Percentiles rank a stretch among this genome's conserved stretches.
These are phyloP conservation scores for Penicilliopsis zonata DNA, from an alignment of 495 filamentous ascomycete genomes.

Conservation along the genomic window DNA sequence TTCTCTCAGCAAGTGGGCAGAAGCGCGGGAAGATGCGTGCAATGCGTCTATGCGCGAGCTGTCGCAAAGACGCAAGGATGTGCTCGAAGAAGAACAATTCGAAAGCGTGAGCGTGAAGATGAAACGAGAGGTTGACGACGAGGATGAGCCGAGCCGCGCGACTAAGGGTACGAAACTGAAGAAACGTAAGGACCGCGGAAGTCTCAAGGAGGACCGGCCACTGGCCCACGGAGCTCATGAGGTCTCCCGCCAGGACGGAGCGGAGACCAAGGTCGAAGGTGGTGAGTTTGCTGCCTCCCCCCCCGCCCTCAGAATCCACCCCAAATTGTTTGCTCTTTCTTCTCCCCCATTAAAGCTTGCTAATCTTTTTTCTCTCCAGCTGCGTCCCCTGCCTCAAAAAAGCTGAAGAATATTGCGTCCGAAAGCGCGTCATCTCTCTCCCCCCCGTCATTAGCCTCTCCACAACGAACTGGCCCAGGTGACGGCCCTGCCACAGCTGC, in stretches of 20 bases:
- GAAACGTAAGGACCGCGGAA: slow-evolving; percentile 39
- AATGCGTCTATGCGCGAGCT: slow-evolving; percentile 65
- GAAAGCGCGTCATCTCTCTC: slow-evolving; percentile 49
- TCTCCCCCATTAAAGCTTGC: slow-evolving; percentile 1
- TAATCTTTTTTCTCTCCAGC: slow-evolving; percentile 13
- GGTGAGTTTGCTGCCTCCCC: slow-evolving; percentile 38
- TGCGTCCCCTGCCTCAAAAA: slow-evolving; percentile 34
- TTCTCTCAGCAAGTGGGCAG: slow-evolving; percentile 51
- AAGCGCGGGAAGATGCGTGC: slow-evolving; percentile 47
- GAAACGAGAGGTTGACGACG: slow-evolving; percentile 41
- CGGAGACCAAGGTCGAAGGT: slow-evolving; percentile 39
- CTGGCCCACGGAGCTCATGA: slow-evolving; percentile 51
- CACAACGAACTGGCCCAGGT: slow-evolving; percentile 40
- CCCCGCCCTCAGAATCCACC: slow-evolving; percentile 8
- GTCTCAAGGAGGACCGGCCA: slow-evolving; percentile 42
- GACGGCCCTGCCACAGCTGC: slow-evolving; percentile 29
- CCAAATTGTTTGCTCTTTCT: slow-evolving; percentile 4
- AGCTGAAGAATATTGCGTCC: slow-evolving; percentile 40
- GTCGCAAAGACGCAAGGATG: slow-evolving; percentile 47
- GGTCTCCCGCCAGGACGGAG: slow-evolving; percentile 55
- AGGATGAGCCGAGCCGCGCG: slow-evolving; percentile 36
- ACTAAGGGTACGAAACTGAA: slow-evolving; percentile 35
- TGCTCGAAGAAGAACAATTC: slow-evolving; percentile 39
- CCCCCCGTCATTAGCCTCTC: slow-evolving; percentile 44
- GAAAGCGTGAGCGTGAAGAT: slow-evolving; percentile 32